Base-by-base conservation (phyloP, 2,329 filamentous ascomycete genomes). In the Didymella exigua region DNA sequence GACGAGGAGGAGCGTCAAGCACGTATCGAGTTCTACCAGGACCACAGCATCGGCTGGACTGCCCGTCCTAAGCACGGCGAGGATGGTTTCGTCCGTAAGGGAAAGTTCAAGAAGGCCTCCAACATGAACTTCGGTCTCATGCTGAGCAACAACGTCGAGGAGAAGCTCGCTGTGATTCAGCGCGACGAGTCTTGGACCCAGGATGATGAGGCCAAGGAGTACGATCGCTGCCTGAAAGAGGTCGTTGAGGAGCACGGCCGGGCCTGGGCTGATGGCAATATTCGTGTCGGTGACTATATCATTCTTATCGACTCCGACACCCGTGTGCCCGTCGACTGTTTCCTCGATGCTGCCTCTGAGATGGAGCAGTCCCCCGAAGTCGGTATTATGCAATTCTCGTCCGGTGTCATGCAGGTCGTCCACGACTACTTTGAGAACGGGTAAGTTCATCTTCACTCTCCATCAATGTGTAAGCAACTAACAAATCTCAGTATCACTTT, bases 211-310 rank as follows among this genome's bases (percentile, higher is more conserved):
- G 63, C 59, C 16, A 44, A 45, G 23, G 61, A 63, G 42, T 68
- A 67, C 51, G 63, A 66, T 8, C 48, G 52, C 23, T 63, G 61
- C 30, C 55, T 92, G 34, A 84, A 85, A 63, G 84, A 89, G 60
- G 85, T 88, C n/a, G 81, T 92, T 24, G 83, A 87, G 49, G 85
- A 77, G 52, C 73, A 90, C 57, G 86, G 87, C 31, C 84, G 87
- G 24, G 89, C 88, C 16, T 90, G 87, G 88, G 90, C 90, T 29
- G 89, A 91, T 70, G 90, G 90, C 58, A 91, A 95, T 74, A 88
- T 95, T 63, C 89, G 90, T 49, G 80, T 95, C 30, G 90, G 90
- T 54, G 90, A 93, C 75, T 92, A 91, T 72, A 89, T 92, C 58
- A 77, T 89, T 37, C 77, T 91, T 54, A 88, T 58, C 49, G 89